Evolutionary conservation across 768 basidiomycete species (phyloP), one percentile per base, ranked within the genome.

Genomic region (Suillus subluteus): DNA sequence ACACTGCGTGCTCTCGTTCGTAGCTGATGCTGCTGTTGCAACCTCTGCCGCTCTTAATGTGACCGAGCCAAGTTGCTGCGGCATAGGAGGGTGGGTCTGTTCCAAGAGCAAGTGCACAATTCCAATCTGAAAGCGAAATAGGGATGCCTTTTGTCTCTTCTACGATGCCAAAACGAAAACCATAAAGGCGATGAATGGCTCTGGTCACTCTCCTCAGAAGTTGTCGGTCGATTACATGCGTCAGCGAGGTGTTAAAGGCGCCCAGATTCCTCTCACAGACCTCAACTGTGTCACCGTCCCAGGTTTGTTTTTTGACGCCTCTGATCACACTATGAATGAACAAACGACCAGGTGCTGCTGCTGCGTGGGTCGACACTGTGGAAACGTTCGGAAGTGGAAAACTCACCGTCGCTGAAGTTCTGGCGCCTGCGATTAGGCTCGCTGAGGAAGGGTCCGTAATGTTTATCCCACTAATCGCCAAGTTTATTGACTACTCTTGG

Each of bases 1-100:
- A 40, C 40, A 43, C 21, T 62, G 26, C 32, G 55, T 37, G 50
- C 15, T 62, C 41, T 32, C 44, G n/a, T 67, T 32, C 13, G 43
- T 67, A 95, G 94, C 93, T 67, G 95, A 98, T 79, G 95, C 95
- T 37, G 96, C 98, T 8, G 96, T 98, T 21, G 98, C 98, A 35
- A 91, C 89, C 2, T 92, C 96, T 59, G 96, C 90, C 5, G 96
- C 95, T 18, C 77, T 99, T 71, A 98, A 98, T 76, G 89, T 98
- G 43, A 95, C 94, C 0, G 94, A 96, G 72, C 94, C 90, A 35
- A 91, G 87, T 71, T 91, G 80, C 69, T 95, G 94, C 75, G 96
- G 96, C n/a, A 94, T 98, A 65, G 96, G 95, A 73, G 94, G 94
- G 94, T 91, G 71, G 68, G 83, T 76, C 15, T 30, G 16, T 48